A percentile compares a stretch with the other conserved stretches of the same genome.
Evolutionary conservation across 306 rosid genomes (phyloP).

Genomic region (Crotalaria pallida): DNA sequence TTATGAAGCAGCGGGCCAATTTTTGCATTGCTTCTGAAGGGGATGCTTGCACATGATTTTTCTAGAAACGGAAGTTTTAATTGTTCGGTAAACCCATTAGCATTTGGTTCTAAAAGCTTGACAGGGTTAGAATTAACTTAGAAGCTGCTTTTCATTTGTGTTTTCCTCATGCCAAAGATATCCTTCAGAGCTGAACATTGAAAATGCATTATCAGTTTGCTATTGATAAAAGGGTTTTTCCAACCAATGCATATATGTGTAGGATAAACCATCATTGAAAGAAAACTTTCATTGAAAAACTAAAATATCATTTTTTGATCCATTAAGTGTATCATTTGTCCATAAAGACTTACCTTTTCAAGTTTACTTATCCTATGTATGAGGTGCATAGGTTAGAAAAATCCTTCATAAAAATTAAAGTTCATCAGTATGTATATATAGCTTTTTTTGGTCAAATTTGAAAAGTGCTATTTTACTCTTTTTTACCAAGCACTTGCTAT

Average conservation of each 20-base stretch:
- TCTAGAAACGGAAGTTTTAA: neutral
- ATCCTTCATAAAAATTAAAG: too few species aligned
- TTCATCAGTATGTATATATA: neutral
- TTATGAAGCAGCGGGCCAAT: neutral
- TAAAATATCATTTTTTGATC: too few species aligned
- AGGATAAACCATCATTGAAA: too few species aligned
- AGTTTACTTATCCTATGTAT: too few species aligned
- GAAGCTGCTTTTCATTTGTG: neutral
- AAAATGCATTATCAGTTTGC: neutral
- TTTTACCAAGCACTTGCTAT: neutral
- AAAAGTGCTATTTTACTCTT: neutral
- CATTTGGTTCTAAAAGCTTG: neutral
- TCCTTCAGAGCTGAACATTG: neutral
- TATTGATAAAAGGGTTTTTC: neutral
- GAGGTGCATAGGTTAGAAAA: too few species aligned
- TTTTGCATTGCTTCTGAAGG: neutral
- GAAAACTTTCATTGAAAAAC: too few species aligned
- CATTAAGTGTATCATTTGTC: too few species aligned
- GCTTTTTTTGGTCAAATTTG: neutral
- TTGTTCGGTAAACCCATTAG: neutral
- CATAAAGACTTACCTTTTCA: too few species aligned
- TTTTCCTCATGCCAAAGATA: neutral
- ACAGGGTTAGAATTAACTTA: too few species aligned
- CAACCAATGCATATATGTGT: too few species aligned
- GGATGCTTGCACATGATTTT: neutral